Percentiles rank a stretch among this genome's conserved stretches.
Evolutionary conservation across 2,329 filamentous ascomycete genomes (phyloP).

Genomic region (Talaromyces amestolkiae): DNA sequence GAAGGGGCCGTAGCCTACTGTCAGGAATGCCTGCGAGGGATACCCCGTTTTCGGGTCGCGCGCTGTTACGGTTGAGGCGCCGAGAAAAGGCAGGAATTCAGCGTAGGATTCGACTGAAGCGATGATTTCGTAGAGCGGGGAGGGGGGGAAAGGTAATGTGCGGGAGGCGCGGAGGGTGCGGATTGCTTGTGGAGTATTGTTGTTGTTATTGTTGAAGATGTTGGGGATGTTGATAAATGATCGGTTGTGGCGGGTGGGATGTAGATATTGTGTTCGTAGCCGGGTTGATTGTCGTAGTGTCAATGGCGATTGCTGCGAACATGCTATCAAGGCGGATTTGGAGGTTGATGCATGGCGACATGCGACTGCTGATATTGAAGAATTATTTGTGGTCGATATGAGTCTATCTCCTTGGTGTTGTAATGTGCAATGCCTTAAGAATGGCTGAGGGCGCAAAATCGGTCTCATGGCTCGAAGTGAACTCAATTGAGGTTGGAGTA

Average conservation of each 20-base stretch:
- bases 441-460: neutral
- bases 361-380: neutral
- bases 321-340: neutral
- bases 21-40: slow-evolving; percentile 73
- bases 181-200: slow-evolving; percentile 40
- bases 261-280: neutral
- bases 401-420: neutral
- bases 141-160: slow-evolving; percentile 70
- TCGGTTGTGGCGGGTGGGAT: neutral
- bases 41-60: slow-evolving; percentile 57
- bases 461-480: neutral
- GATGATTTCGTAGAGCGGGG: slow-evolving; percentile 76
- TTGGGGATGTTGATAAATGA: slow-evolving; percentile 19
- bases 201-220: slow-evolving; percentile 22
- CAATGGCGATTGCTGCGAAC: neutral
- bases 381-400: neutral
- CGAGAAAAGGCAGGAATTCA: slow-evolving; percentile 89
- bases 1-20: slow-evolving; percentile 79
- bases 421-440: neutral
- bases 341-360: neutral
- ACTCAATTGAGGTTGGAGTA: neutral
- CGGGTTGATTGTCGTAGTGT: neutral
- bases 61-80: slow-evolving; percentile 69
- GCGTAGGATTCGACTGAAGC: slow-evolving; percentile 83
- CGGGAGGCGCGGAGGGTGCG: slow-evolving; percentile 72